Evolutionary conservation across 352 stramenopile genomes (phyloP).

Genomic region (Phytopythium montanum): DNA sequence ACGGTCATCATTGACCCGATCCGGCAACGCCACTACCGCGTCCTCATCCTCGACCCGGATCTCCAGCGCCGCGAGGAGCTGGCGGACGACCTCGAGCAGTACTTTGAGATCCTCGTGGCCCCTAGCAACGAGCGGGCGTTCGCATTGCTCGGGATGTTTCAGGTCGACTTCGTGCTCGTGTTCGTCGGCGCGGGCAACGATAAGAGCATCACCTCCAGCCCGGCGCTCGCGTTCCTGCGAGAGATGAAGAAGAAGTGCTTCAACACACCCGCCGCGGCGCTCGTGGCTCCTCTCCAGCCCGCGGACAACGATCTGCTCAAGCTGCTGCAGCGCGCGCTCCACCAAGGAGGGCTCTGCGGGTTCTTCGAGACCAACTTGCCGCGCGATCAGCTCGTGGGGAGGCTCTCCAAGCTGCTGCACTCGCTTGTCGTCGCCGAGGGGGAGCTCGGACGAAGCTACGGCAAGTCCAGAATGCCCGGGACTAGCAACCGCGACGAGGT

Average conservation of each 20-base stretch:
- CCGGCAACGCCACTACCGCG: slow-evolving; percentile 52
- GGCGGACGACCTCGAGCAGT: slow-evolving; percentile 53
- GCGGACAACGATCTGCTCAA: slow-evolving; percentile 33
- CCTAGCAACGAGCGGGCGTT: slow-evolving; percentile 61
- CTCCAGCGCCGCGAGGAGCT: slow-evolving; percentile 61
- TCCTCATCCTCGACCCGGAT: slow-evolving; percentile 64
- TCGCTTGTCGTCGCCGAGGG: slow-evolving; percentile 48
- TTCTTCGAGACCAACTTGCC: slow-evolving; percentile 53
- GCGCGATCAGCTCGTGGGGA: slow-evolving; percentile 30
- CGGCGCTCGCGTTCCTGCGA: slow-evolving; percentile 43
- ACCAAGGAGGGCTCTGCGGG: slow-evolving; percentile 52
- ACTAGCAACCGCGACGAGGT: slow-evolving; percentile 26
- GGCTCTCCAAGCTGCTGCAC: slow-evolving; percentile 48
- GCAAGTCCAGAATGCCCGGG: slow-evolving; percentile 10
- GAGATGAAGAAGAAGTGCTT: slow-evolving; percentile 62
- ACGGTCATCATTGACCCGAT: slow-evolving; percentile 51
- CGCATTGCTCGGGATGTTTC: slow-evolving; percentile 56
- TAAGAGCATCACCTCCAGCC: slow-evolving; percentile 43
- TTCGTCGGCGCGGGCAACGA: slow-evolving; percentile 51
- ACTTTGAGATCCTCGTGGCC: slow-evolving; percentile 67
- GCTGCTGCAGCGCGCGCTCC: slow-evolving; percentile 41
- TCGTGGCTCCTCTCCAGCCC: slow-evolving; percentile 21
- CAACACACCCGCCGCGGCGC: slow-evolving; percentile 44
- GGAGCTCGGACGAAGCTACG: slow-evolving; percentile 43
- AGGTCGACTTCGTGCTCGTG: slow-evolving; percentile 57